Base-by-base conservation (phyloP, 805 yeast species). In the Candida rishiriensis region DNA sequence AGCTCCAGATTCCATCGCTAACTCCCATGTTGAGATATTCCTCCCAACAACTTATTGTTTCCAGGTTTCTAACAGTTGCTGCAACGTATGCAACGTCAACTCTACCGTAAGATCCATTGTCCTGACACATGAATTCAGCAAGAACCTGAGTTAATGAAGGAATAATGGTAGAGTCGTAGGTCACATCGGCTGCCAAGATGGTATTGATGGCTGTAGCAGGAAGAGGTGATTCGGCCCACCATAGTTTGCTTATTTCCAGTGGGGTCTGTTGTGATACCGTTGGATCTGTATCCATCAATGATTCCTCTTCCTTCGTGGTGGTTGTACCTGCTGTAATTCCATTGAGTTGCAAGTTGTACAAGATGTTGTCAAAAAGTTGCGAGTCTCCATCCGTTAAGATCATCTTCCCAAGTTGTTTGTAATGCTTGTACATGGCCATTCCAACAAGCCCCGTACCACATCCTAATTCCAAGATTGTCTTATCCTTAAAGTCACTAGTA, bases 371-470 rank as follows among this genome's bases (percentile, higher is more conserved):
- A 3, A 85, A 64, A 12, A 84, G 65, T 12, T 67, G 68, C 3
- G 74, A 66, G 47, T 82, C 85, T 2, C 91, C 93, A 57, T 87
- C 95, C 0, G 91, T 83, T 31, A 83, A 61, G 0, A 69, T 57
- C 13, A 81, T 59, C 31, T 48, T 51, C 8, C 39, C 34, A 1
- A 50, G 12, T 16, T 41, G 29, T 10, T 45, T 35, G 26, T 46
- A 50, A 36, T 60, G 53, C 44, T 65, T 68, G 15, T 63, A 52
- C 5, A 77, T 47, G 1, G 76, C 62, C 29, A 85, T 49, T 1
- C 90, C 80, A 1, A 86, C 83, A 8, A 91, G 64, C 0, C 97
- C 97, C 0, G 97, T 88, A 0, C 98, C 98, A 10, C 93, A 76
- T 0, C 98, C 98, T 18, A 90, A 60, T 55, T 90, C 98, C 10